These are phyloP conservation scores for Ophiostoma novo-ulmi DNA, from an alignment of 2,329 filamentous ascomycete genomes.

Conservation along the genomic window DNA sequence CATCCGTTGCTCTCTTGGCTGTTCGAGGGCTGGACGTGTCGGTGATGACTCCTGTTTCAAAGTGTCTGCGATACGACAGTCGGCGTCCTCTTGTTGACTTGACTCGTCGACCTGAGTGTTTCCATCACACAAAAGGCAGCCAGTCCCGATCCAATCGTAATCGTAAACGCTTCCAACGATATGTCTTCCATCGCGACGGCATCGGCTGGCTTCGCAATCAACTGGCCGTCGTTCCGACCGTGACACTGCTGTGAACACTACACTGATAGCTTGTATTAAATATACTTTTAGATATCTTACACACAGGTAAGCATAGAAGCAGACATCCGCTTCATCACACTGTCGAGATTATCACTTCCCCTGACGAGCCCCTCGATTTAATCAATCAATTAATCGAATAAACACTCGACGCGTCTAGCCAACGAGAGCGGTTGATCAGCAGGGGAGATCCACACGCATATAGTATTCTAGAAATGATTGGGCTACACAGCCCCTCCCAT, in stretches of 20 bases:
- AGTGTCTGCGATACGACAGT: neutral
- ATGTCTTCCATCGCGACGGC: neutral
- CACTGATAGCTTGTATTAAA: neutral
- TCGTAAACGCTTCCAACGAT: neutral
- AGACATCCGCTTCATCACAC: neutral
- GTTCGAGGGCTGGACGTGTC: neutral
- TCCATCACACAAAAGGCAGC: neutral
- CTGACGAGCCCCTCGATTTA: neutral
- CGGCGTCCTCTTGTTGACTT: neutral
- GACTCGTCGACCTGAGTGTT: neutral
- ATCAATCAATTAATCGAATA: neutral
- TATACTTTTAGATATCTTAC: too few species aligned
- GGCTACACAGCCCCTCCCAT: neutral
- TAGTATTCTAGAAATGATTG: neutral
- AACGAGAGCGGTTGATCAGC: neutral
- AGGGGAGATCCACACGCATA: neutral
- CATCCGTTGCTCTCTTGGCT: neutral
- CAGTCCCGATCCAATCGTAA: neutral
- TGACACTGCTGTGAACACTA: neutral
- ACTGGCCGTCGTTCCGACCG: neutral
- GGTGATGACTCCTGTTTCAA: constrained; percentile 6
- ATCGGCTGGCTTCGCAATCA: neutral
- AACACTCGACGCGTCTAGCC: neutral
- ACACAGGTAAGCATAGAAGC: neutral
- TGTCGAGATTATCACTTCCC: neutral